Percentiles rank a stretch among this genome's conserved stretches.
These are phyloP conservation scores for Macrolepiota albuminosa DNA, from an alignment of 768 basidiomycete species.

Conservation along the genomic window DNA sequence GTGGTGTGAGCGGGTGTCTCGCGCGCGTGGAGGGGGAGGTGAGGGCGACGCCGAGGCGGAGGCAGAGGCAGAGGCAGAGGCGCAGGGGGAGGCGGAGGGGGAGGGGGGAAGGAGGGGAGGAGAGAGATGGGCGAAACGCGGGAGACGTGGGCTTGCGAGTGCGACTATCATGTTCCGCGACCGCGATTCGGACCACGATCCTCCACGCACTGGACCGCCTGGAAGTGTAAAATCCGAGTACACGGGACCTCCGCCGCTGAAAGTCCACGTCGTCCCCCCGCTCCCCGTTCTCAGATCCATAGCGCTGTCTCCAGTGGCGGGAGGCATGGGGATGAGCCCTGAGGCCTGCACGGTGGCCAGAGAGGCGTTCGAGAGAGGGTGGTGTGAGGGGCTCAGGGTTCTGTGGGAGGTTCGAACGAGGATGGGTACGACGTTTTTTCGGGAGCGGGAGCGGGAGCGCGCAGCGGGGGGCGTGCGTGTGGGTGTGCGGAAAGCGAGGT, in stretches of 20 bases:
- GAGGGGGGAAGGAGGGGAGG: no score
- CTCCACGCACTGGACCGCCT: no score
- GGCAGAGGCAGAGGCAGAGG: no score
- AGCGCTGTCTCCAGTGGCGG: conserved; percentile 26
- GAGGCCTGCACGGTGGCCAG: conserved; percentile 25
- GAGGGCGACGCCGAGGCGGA: no score
- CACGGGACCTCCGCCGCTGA: conserved; percentile 18
- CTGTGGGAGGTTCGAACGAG: conserved; percentile 45
- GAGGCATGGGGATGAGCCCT: conserved; percentile 4
- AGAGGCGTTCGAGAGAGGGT: conserved; percentile 55
- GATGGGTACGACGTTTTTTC: conserved; percentile 35
- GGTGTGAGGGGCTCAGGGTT: conserved; percentile 54
- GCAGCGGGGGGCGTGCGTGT: background rate
- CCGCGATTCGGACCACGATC: no score
- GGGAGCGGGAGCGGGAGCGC: no score
- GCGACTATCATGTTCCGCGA: conserved; percentile 47
- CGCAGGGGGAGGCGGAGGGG: no score
- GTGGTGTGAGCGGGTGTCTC: conserved; percentile 27
- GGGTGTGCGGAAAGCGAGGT: background rate
- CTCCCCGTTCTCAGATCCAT: conserved; percentile 45
- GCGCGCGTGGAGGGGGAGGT: no score
- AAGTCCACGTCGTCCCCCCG: conserved; percentile 55
- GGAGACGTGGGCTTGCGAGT: conserved; percentile 59
- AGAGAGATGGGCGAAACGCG: conserved; percentile 28
- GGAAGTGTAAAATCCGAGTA: no score